Conservation (phyloP, 768 basidiomycete genomes). For the Termitomyces sp. region DNA sequence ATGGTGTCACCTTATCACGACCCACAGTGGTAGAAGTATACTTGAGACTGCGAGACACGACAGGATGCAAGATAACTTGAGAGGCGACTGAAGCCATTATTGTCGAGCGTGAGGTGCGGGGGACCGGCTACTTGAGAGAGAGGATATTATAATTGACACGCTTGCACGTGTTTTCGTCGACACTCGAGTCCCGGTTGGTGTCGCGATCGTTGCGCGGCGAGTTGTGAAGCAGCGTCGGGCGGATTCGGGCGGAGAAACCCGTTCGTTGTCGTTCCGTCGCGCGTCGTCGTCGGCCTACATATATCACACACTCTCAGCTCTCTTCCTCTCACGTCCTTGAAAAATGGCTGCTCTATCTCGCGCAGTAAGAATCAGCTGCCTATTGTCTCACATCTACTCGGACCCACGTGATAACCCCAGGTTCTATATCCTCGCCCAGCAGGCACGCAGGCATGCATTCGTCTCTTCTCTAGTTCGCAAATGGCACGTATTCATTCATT, state of each 20-base stretch:
- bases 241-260: constrained; percentile 25
- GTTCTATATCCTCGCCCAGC: constrained; percentile 22
- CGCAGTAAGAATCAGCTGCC: constrained; percentile 20
- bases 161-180: constrained; percentile 19
- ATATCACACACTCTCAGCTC: neutral
- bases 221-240: constrained; percentile 9
- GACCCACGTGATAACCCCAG: constrained; percentile 34
- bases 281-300: constrained; percentile 2
- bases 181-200: constrained; percentile 9
- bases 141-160: constrained; percentile 1
- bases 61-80: constrained; percentile 85
- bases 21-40: constrained; percentile 81
- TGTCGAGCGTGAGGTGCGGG: constrained; percentile 4
- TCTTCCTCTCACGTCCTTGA: neutral
- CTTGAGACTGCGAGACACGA: constrained; percentile 71
- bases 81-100: constrained; percentile 56
- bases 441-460: constrained; percentile 19
- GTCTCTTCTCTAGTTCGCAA: constrained; percentile 34
- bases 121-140: neutral
- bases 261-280: constrained; percentile 11
- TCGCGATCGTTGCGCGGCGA: neutral
- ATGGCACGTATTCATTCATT: constrained; percentile 25
- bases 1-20: constrained; percentile 75
- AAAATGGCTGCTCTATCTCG: constrained; percentile 18
- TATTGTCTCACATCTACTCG: neutral